These are phyloP conservation scores for Botryotinia convoluta DNA, from an alignment of 2,329 filamentous ascomycete genomes.

Conservation along the genomic window DNA sequence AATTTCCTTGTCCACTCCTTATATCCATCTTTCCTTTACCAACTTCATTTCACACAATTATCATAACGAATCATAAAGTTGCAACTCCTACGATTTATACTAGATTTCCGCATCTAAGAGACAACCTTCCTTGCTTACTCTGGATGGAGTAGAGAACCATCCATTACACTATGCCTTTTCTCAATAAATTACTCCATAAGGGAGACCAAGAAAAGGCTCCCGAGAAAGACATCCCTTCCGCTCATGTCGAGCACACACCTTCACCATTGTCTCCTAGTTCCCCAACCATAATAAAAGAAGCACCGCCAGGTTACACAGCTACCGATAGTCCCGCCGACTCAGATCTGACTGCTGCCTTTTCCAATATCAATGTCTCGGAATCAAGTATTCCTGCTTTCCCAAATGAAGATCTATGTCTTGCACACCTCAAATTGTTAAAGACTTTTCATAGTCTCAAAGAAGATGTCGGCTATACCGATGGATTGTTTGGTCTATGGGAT, in stretches of 20 bases:
- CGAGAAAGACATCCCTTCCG: neutral
- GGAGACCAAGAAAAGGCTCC: neutral
- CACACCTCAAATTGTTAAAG: constrained; percentile 71
- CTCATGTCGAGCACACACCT: neutral
- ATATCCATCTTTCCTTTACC: neutral
- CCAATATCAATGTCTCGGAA: constrained; percentile 40
- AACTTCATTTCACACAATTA: neutral
- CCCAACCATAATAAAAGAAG: constrained; percentile 2
- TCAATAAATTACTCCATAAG: neutral
- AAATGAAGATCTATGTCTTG: constrained; percentile 58
- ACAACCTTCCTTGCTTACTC: neutral
- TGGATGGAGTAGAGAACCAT: neutral
- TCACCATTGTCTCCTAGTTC: neutral
- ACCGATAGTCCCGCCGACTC: constrained; percentile 17
- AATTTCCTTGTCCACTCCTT: neutral
- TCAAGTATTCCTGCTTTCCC: constrained; percentile 37
- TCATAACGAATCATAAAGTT: neutral
- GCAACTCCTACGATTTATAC: neutral
- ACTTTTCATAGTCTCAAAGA: constrained; percentile 67
- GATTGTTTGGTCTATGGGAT: constrained; percentile 63
- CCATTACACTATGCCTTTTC: neutral
- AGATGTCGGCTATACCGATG: constrained; percentile 62
- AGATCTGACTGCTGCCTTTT: constrained; percentile 40
- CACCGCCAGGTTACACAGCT: constrained; percentile 27
- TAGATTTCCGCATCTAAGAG: neutral